A percentile compares a stretch with the other conserved stretches of the same genome.
phyloP scores from a whole-genome alignment of 2,329 filamentous ascomycete genomes.

The Trichoderma brevicompactum region DNA sequence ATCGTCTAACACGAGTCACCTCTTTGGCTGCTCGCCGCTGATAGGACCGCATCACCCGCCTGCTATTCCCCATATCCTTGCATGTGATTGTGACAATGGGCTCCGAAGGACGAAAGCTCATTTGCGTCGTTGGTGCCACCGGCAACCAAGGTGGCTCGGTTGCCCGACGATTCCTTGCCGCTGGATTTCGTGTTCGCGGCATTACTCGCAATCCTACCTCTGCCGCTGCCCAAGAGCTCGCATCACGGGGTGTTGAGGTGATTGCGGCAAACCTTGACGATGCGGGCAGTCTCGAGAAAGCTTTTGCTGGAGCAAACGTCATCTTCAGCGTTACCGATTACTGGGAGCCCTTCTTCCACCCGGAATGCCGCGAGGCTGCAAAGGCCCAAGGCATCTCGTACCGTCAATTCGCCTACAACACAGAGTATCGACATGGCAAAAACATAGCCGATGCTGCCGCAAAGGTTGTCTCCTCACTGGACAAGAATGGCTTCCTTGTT shows the following conservation, averaged over 20 bases:
- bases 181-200: constrained; percentile 51
- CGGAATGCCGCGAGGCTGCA: constrained; percentile 48
- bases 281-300: constrained; percentile 43
- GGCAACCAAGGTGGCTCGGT: constrained; percentile 59
- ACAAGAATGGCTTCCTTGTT: constrained; percentile 53
- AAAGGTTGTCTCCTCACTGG: constrained; percentile 45
- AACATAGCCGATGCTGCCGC: constrained; percentile 62
- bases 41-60: too few species aligned
- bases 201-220: constrained; percentile 52
- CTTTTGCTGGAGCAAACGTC: constrained; percentile 51
- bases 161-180: constrained; percentile 50
- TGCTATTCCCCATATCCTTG: background rate
- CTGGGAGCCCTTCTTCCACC: constrained; percentile 56
- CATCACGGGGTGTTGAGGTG: constrained; percentile 48
- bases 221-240: constrained; percentile 47
- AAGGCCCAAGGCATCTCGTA: constrained; percentile 46
- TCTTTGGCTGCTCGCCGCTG: too few species aligned
- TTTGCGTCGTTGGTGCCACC: constrained; percentile 54
- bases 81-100: background rate
- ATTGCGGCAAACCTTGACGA: constrained; percentile 52
- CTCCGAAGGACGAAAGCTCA: constrained; percentile 40
- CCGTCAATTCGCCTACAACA: constrained; percentile 51
- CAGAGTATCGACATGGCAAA: constrained; percentile 56
- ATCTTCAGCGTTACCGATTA: constrained; percentile 63
- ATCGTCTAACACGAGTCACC: background rate